Evolutionary conservation across 2,329 filamentous ascomycete species (phyloP).

Genomic region (Tolypocladium cylindrosporum): DNA sequence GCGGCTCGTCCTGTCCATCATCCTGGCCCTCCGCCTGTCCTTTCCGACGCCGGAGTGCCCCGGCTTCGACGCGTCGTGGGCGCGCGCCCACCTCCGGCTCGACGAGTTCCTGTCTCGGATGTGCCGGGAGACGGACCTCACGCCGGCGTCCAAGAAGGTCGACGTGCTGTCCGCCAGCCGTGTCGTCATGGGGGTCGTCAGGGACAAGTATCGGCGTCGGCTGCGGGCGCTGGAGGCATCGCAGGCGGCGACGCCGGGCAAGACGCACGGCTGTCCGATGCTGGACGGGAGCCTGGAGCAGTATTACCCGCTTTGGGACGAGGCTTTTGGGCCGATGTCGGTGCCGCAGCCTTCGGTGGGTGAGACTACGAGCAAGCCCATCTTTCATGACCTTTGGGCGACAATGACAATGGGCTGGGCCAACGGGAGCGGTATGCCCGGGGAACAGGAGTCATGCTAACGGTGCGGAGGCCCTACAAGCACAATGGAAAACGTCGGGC

Average conservation of each 20-base stretch:
- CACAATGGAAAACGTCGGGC: neutral
- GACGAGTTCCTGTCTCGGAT: slow-evolving; percentile 27
- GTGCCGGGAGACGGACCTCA: slow-evolving; percentile 14
- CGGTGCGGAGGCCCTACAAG: too few species aligned
- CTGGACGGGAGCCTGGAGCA: slow-evolving; percentile 38
- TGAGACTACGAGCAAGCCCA: slow-evolving; percentile 10
- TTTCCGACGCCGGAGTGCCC: slow-evolving; percentile 30
- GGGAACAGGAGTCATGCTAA: neutral
- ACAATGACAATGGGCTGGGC: slow-evolving; percentile 38
- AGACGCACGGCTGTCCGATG: slow-evolving; percentile 35
- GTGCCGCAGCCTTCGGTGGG: slow-evolving; percentile 5
- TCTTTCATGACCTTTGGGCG: slow-evolving; percentile 36
- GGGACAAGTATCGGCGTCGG: slow-evolving; percentile 33
- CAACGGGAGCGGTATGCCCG: slow-evolving; percentile 2
- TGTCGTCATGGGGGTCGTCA: slow-evolving; percentile 35
- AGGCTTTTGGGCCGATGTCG: slow-evolving; percentile 14
- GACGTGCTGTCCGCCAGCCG: slow-evolving; percentile 35
- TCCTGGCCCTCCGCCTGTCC: slow-evolving; percentile 35
- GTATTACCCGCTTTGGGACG: slow-evolving; percentile 36
- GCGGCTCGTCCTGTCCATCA: slow-evolving; percentile 27
- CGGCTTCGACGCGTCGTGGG: slow-evolving; percentile 24
- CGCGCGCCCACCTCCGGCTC: slow-evolving; percentile 28
- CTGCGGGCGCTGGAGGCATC: slow-evolving; percentile 20
- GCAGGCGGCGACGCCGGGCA: slow-evolving; percentile 9
- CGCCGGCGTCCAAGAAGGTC: slow-evolving; percentile 17